phyloP scores from a whole-genome alignment of 768 basidiomycete species.

The Suillus variegatus region DNA sequence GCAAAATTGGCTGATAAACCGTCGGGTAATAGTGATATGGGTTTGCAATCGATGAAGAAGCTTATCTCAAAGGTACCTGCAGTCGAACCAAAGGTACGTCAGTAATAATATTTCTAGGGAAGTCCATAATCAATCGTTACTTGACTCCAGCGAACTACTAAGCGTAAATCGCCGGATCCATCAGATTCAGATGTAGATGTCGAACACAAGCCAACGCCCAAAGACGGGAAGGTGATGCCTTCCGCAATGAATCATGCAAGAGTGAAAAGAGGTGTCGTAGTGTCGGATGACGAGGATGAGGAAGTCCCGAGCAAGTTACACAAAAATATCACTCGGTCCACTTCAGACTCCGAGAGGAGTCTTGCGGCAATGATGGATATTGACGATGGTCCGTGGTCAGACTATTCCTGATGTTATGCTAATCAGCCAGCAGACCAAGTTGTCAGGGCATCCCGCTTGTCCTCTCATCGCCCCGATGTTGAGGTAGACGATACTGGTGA shows the following conservation, averaged over 20 bases:
- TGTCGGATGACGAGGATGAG: constrained; percentile 65
- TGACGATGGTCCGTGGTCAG: constrained; percentile 59
- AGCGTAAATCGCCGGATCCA: constrained; percentile 45
- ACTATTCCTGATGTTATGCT: constrained; percentile 10
- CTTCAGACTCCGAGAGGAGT: constrained; percentile 47
- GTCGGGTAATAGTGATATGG: background rate
- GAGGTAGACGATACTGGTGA: constrained; percentile 30
- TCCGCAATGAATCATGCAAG: constrained; percentile 25
- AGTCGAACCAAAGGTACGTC: constrained; percentile 12
- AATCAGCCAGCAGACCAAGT: constrained; percentile 26
- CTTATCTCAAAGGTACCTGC: background rate
- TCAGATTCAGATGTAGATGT: constrained; percentile 36
- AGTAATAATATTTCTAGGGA: background rate
- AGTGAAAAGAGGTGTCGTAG: constrained; percentile 47
- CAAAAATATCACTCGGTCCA: constrained; percentile 29
- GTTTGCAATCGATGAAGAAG: background rate
- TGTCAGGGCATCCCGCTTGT: constrained; percentile 22
- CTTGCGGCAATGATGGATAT: constrained; percentile 73
- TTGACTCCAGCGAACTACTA: constrained; percentile 32
- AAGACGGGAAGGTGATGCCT: constrained; percentile 14
- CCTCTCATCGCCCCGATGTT: constrained; percentile 21
- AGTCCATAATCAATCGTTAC: constrained; percentile 16
- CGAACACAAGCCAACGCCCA: constrained; percentile 3
- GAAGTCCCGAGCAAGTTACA: constrained; percentile 26
- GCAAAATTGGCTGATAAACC: background rate